Evolutionary conservation across 2,329 filamentous ascomycete species (phyloP).

Genomic region (Rasamsonia emersonii): DNA sequence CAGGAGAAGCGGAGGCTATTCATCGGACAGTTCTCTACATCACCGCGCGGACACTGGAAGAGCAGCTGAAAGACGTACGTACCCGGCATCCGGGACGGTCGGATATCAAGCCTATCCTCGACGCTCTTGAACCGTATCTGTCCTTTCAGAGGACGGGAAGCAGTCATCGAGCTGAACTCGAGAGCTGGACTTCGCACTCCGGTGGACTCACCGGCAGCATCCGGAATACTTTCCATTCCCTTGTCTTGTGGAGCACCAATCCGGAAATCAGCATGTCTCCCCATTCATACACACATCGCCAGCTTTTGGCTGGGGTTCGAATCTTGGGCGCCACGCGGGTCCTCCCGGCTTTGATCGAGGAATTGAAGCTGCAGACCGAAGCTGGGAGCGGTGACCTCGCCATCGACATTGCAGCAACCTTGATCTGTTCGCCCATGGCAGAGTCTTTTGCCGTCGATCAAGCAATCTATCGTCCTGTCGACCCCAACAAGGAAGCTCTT

Average conservation of each 20-base stretch:
- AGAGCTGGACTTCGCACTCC: conserved; percentile 42
- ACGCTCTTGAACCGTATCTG: conserved; percentile 42
- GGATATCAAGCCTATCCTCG: conserved; percentile 46
- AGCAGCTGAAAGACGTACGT: conserved; percentile 44
- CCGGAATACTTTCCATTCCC: conserved; percentile 42
- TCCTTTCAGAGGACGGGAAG: conserved; percentile 43
- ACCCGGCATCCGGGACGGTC: conserved; percentile 41
- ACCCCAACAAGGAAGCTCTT: conserved; percentile 22
- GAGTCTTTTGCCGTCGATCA: conserved; percentile 33
- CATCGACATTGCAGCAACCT: conserved; percentile 35
- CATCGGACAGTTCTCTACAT: conserved; percentile 52
- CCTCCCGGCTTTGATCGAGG: conserved; percentile 30
- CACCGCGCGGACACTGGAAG: conserved; percentile 43
- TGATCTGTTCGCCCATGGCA: conserved; percentile 33
- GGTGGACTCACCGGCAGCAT: conserved; percentile 42
- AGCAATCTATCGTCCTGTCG: conserved; percentile 24
- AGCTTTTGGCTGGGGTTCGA: conserved; percentile 37
- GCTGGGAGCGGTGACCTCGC: conserved; percentile 32
- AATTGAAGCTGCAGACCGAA: conserved; percentile 35
- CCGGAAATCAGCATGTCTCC: conserved; percentile 45
- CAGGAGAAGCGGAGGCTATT: conserved; percentile 52
- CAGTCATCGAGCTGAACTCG: conserved; percentile 40
- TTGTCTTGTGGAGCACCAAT: conserved; percentile 45
- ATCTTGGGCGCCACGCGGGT: conserved; percentile 34
- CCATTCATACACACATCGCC: conserved; percentile 48